Percentiles rank a stretch among this genome's conserved stretches.
These are phyloP conservation scores for Hortiboletus campestris DNA, from an alignment of 768 basidiomycete genomes.

Conservation along the genomic window DNA sequence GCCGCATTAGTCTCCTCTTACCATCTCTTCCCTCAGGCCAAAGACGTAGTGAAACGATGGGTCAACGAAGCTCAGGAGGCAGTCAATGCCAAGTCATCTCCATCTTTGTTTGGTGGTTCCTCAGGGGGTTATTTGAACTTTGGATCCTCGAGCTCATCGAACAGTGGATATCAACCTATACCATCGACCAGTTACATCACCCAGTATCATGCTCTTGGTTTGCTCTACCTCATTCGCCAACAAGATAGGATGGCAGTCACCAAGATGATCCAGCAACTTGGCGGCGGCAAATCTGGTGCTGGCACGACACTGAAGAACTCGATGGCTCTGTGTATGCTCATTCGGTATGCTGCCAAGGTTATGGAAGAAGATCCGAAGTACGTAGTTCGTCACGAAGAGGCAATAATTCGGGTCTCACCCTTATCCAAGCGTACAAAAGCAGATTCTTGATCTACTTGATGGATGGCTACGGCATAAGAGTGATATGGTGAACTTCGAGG, in stretches of 20 bases:
- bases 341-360: constrained; percentile 97
- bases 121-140: constrained; percentile 73
- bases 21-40: constrained; percentile 90
- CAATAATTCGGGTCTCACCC: not conserved
- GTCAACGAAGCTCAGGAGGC: constrained; percentile 99
- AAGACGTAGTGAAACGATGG: constrained; percentile 97
- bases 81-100: constrained; percentile 80
- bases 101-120: constrained; percentile 61
- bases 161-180: constrained; percentile 69
- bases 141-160: constrained; percentile 51
- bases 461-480: constrained; percentile 97
- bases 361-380: constrained; percentile 99
- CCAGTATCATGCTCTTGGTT: constrained; percentile 94
- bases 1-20: constrained; percentile 97
- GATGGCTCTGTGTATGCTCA: constrained; percentile 98
- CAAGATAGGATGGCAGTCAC: constrained; percentile 99
- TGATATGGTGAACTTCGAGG: constrained; percentile 99
- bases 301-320: constrained; percentile 89
- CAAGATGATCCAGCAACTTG: constrained; percentile 98
- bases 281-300: constrained; percentile 81
- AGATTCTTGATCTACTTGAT: constrained; percentile 92
- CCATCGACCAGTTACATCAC: constrained; percentile 90
- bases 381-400: constrained; percentile 27
- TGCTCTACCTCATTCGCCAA: constrained; percentile 92
- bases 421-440: constrained; percentile 71